Evolutionary conservation across 306 rosid genomes (phyloP).

Genomic region (Pterocarpus macrocarpus): DNA sequence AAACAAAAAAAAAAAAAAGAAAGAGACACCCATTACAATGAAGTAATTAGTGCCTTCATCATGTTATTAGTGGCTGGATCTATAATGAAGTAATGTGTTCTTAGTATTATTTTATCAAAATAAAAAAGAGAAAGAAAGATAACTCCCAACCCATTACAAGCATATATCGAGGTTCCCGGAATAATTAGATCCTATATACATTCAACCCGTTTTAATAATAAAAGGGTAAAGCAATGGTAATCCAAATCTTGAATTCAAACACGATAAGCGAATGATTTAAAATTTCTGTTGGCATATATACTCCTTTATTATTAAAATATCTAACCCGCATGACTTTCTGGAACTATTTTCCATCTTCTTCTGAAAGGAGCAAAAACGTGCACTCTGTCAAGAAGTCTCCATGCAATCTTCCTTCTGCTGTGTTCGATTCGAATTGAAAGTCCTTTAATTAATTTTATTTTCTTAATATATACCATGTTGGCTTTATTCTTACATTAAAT

Average conservation of each 20-base stretch:
- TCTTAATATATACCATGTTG: background rate
- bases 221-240: background rate
- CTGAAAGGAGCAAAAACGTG: constrained; percentile 26
- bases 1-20: no score
- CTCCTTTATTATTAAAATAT: constrained; percentile 24
- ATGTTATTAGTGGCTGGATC: no score
- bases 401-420: constrained; percentile 18
- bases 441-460: background rate
- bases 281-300: constrained; percentile 24
- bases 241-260: constrained; percentile 33
- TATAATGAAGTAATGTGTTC: no score
- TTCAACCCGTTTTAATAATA: background rate
- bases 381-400: constrained; percentile 11
- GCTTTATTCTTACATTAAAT: constrained; percentile 29
- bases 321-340: background rate
- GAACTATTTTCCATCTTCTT: background rate
- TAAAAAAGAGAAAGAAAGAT: no score
- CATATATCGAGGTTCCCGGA: no score
- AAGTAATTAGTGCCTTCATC: no score
- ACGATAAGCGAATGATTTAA: background rate
- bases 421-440: constrained; percentile 30
- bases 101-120: no score
- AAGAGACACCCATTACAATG: no score
- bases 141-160: no score
- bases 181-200: background rate